These are phyloP conservation scores for Trametes cubensis DNA, from an alignment of 768 basidiomycete species.

Conservation along the genomic window DNA sequence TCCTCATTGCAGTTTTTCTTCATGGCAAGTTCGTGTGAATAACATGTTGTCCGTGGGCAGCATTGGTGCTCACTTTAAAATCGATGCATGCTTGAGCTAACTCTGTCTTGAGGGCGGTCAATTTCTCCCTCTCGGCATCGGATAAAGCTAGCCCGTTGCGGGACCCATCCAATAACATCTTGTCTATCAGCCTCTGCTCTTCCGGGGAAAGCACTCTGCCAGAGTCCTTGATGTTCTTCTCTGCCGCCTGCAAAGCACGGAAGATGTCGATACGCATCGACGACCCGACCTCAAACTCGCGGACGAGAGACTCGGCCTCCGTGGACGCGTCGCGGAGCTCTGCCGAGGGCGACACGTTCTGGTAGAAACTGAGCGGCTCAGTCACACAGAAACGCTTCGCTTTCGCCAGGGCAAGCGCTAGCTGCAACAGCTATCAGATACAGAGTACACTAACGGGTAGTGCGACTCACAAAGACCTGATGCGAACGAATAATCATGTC, in stretches of 20 bases:
- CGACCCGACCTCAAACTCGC: conserved; percentile 72
- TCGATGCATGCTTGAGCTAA: conserved; percentile 73
- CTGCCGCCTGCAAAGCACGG: conserved; percentile 67
- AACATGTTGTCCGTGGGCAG: not conserved
- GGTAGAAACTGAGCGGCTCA: conserved; percentile 75
- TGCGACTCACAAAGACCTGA: conserved; percentile 71
- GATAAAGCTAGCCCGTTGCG: conserved; percentile 78
- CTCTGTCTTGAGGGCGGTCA: conserved; percentile 72
- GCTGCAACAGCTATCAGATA: conserved; percentile 39
- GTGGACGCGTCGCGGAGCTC: conserved; percentile 79
- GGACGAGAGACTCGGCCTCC: conserved; percentile 64
- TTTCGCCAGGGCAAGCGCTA: conserved; percentile 62
- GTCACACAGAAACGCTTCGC: conserved; percentile 50
- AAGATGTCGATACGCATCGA: conserved; percentile 84
- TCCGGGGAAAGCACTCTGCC: conserved; percentile 62
- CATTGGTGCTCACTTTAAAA: conserved; percentile 59
- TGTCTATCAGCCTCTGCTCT: conserved; percentile 75
- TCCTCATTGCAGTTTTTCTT: conserved; percentile 93
- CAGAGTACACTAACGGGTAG: conserved; percentile 22
- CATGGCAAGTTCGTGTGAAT: not conserved
- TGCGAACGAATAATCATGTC: not conserved
- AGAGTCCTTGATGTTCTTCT: conserved; percentile 65
- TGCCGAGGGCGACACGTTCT: conserved; percentile 76
- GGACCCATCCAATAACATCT: conserved; percentile 78
- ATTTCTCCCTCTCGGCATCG: conserved; percentile 56